phyloP scores from a whole-genome alignment of 768 basidiomycete species.

The Boletus rubropictus region DNA sequence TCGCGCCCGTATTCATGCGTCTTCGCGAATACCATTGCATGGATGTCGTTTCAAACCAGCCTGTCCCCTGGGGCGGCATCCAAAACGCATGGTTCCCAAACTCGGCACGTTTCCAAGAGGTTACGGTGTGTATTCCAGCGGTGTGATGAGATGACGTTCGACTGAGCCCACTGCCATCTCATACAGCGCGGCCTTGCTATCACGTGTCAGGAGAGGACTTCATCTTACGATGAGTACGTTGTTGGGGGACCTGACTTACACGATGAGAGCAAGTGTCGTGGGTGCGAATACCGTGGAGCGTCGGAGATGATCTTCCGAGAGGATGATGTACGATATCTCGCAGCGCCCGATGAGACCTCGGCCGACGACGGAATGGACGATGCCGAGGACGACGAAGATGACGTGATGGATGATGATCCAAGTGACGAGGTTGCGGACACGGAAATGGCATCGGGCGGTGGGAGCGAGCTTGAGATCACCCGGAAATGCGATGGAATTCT shows the following conservation, averaged over 20 bases:
- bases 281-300: conserved; percentile 26
- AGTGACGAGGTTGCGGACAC: conserved; percentile 19
- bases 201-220: conserved; percentile 21
- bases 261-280: conserved; percentile 35
- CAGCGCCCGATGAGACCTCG: conserved; percentile 5
- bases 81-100: conserved; percentile 38
- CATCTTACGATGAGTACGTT: conserved; percentile 40
- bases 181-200: conserved; percentile 19
- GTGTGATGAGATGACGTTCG: neutral
- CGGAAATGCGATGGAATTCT: conserved; percentile 47
- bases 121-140: conserved; percentile 21
- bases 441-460: conserved; percentile 23
- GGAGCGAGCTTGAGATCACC: conserved; percentile 19
- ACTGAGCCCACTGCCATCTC: neutral
- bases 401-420: conserved; percentile 24
- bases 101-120: conserved; percentile 13
- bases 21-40: conserved; percentile 50
- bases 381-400: conserved; percentile 27
- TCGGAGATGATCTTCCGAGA: conserved; percentile 27
- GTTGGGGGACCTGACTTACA: conserved; percentile 38
- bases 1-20: conserved; percentile 53
- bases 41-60: conserved; percentile 33
- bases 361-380: conserved; percentile 14
- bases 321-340: conserved; percentile 22
- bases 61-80: conserved; percentile 32